Base-by-base conservation (phyloP, 1,139 yeast species). In the Debaryomyces nepalensis region DNA sequence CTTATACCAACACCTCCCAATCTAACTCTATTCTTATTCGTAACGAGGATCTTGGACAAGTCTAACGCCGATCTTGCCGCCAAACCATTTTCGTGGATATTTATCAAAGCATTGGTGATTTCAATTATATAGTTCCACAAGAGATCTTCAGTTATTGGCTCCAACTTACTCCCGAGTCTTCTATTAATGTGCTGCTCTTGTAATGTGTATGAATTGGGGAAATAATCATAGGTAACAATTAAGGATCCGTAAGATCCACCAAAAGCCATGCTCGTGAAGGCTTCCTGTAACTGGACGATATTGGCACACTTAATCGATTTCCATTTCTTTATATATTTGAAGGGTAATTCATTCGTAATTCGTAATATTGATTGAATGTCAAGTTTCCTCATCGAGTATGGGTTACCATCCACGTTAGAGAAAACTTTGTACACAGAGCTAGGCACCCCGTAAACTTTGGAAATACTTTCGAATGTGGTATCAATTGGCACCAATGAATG, bases 401-500 rank as follows among this genome's bases (percentile, higher is more conserved):
- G 72, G 35, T 75, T 76, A 2, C 98, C 99, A 60, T 91, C 95
- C 12, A 66, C 54, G 58, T 85, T 87, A 5, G 95, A 86, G 51
- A 82, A 79, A 4, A 87, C 96, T 61, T 91, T 91, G 68, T 84
- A 93, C 11, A 86, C 68, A 40, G 86, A 74, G 40, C 84, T 79
- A 3, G 77, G 73, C 44, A 79, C 75, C 0, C 85, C 86, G 68
- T 82, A 87, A 14, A 79, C 73, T 44, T 75, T 73, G 4, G 79
- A 74, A 16, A 64, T 67, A 41, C 68, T 55, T 39, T 83, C 87
- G 45, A 74, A 68, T 15, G 76, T 74, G 42, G 75, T 71, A 59
- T 90, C 97, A 40, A 93, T 73, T 2, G 97, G 97, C 26, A 87
- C 93, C 45, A 93, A 71, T 12, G 95, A 84, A 64, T 89, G 96